Base-by-base conservation (phyloP, 495 filamentous ascomycete species). In the Penicillium antarcticum region DNA sequence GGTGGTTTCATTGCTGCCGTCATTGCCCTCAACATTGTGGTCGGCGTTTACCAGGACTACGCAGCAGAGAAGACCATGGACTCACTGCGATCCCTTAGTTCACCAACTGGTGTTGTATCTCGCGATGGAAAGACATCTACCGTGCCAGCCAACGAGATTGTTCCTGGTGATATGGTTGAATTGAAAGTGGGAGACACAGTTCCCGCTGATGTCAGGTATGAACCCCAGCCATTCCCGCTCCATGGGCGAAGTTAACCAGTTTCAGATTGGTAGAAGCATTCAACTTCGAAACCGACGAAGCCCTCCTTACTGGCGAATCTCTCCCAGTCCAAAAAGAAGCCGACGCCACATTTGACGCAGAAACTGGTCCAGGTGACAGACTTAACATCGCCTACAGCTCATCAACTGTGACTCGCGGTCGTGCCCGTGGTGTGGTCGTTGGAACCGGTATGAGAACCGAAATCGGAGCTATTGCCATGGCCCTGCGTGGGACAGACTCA, bases 101-200 rank as follows among this genome's bases (percentile, higher is more conserved):
- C 84, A 0, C 84, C 83, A 3, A 85, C 83, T 0, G 83, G 82
- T 6, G 76, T 66, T 8, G 78, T 78, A 0, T 72, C 86, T 14
- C 74, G 84, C 11, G 70, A 81, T 47, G 78, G 79, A 0, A 69
- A 78, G 51, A 73, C 72, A 44, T 46, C 72, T 35, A 81, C 70
- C 16, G 67, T 87, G 19, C 72, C 78, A 11, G 78, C 80, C 10
- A 64, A 61, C 18, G 79, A 83, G 46, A 71, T 83, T 37, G 81
- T 87, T 3, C 80, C 78, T 5, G 84, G 84, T 16, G 83, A 86
- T 65, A 80, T 94, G 60, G 74, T 90, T 37, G 77, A 86, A 42
- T 66, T 95, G 37, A 91, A 89, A 76, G 88, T 89, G 58, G 89
- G 89, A 29, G 89, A 92, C 67, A 90, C 86, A 2, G 80, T 92